A percentile compares a stretch with the other conserved stretches of the same genome.
These are phyloP conservation scores for Byssoonygena ceratinophila DNA, from an alignment of 2,329 filamentous ascomycete genomes.

Conservation along the genomic window DNA sequence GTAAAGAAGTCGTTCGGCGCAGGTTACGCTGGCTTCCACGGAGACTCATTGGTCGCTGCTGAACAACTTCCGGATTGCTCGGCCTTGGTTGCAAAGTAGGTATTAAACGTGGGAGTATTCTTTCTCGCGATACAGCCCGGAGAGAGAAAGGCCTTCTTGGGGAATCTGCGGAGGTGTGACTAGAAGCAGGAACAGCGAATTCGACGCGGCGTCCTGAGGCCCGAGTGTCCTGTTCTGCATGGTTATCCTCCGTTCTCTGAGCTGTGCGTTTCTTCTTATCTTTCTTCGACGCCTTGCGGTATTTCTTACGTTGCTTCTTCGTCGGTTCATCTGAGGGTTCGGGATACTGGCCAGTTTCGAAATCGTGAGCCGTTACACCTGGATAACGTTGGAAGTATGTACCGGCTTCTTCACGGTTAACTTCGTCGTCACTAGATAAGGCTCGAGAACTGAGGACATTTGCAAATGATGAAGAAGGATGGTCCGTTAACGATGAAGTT, in stretches of 20 bases:
- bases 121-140: not conserved
- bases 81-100: slow-evolving; percentile 29
- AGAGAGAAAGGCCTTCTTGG: not conserved
- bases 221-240: not conserved
- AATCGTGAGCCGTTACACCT: slow-evolving; percentile 36
- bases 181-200: not conserved
- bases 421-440: slow-evolving; percentile 44
- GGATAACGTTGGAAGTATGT: slow-evolving; percentile 17
- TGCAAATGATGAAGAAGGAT: slow-evolving; percentile 27
- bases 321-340: slow-evolving; percentile 41
- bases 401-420: slow-evolving; percentile 39
- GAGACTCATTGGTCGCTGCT: slow-evolving; percentile 19
- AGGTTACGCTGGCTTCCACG: slow-evolving; percentile 47
- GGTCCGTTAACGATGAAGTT: slow-evolving; percentile 28
- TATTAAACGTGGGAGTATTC: not conserved
- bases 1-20: slow-evolving; percentile 63
- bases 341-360: slow-evolving; percentile 28
- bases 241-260: too few relatives aligned
- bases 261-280: not conserved
- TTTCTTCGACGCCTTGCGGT: not conserved
- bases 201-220: not conserved
- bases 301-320: not conserved
- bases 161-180: not conserved
- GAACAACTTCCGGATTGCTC: slow-evolving; percentile 8
- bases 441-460: not conserved